A percentile compares a stretch with the other conserved stretches of the same genome.
phyloP scores from a whole-genome alignment of 495 filamentous ascomycete genomes.

The Hypoxylon rickii region DNA sequence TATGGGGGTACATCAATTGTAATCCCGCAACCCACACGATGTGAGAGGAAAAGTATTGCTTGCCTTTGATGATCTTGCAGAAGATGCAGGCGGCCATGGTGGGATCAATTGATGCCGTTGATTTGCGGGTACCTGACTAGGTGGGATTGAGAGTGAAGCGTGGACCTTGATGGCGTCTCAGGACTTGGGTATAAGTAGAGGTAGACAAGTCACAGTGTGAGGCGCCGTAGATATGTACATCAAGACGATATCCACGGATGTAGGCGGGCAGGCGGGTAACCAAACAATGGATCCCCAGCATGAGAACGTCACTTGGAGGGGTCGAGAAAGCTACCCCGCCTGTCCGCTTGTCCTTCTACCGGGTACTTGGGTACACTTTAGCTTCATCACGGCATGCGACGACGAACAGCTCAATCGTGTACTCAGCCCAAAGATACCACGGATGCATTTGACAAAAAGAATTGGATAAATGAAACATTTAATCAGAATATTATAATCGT shows the following conservation, averaged over 20 bases:
- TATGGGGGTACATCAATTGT: background rate
- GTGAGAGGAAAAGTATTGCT: slow-evolving; percentile 6
- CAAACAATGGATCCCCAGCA: too few species aligned
- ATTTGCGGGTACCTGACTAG: slow-evolving; percentile 1
- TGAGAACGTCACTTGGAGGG: slow-evolving; percentile 6
- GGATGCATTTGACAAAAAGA: too few species aligned
- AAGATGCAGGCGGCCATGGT: slow-evolving; percentile 80
- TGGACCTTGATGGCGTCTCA: slow-evolving; percentile 28
- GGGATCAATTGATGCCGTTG: background rate
- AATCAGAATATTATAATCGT: too few species aligned
- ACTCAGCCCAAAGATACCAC: too few species aligned
- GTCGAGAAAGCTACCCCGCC: background rate
- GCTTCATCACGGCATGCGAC: too few species aligned
- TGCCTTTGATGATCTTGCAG: slow-evolving; percentile 97
- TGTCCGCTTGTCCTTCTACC: background rate
- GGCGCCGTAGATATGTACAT: too few species aligned
- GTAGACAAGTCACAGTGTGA: too few species aligned
- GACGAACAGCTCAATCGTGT: too few species aligned
- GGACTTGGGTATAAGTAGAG: slow-evolving; percentile 19
- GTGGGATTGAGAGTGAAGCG: slow-evolving; percentile 5
- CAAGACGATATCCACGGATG: too few species aligned
- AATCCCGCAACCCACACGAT: background rate
- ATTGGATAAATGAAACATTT: slow-evolving; percentile 4
- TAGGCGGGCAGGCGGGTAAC: too few species aligned
- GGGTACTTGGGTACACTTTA: too few species aligned